phyloP scores from a whole-genome alignment of 2,329 filamentous ascomycete genomes.

The Emergomyces pasteurianus region DNA sequence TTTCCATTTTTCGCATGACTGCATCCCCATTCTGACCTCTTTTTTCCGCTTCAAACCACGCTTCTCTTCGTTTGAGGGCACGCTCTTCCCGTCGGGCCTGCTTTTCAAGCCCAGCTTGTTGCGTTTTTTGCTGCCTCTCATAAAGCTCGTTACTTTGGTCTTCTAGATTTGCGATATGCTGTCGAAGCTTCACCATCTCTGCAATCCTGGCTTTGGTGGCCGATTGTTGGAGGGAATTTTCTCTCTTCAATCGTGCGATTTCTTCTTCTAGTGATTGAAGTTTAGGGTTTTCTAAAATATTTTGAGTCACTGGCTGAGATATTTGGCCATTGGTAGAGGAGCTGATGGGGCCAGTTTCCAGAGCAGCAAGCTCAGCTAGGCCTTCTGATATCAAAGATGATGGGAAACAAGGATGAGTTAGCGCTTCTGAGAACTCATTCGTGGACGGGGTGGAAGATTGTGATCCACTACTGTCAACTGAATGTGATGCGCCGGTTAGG shows the following conservation, averaged over 20 bases:
- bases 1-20: conserved; percentile 27
- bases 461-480: conserved; percentile 6
- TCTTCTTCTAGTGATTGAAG: conserved; percentile 28
- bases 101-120: conserved; percentile 21
- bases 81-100: conserved; percentile 29
- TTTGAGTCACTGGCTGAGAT: not conserved
- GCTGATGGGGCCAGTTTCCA: conserved; percentile 11
- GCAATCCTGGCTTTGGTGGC: conserved; percentile 24
- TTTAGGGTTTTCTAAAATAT: conserved; percentile 13
- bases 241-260: conserved; percentile 27
- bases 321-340: conserved; percentile 4
- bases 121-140: conserved; percentile 25
- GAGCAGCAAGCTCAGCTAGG: conserved; percentile 26
- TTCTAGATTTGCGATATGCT: conserved; percentile 23
- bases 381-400: conserved; percentile 28
- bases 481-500: conserved; percentile 14
- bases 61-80: conserved; percentile 29
- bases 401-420: conserved; percentile 29
- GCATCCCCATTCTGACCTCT: conserved; percentile 31
- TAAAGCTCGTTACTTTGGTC: conserved; percentile 29
- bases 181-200: conserved; percentile 27
- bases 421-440: conserved; percentile 24
- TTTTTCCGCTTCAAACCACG: conserved; percentile 35
- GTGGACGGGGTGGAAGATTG: conserved; percentile 4
- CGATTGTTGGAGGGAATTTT: conserved; percentile 17